Conservation (phyloP, 176 grass and related monocot species). For the Oryza rufipogon region DNA sequence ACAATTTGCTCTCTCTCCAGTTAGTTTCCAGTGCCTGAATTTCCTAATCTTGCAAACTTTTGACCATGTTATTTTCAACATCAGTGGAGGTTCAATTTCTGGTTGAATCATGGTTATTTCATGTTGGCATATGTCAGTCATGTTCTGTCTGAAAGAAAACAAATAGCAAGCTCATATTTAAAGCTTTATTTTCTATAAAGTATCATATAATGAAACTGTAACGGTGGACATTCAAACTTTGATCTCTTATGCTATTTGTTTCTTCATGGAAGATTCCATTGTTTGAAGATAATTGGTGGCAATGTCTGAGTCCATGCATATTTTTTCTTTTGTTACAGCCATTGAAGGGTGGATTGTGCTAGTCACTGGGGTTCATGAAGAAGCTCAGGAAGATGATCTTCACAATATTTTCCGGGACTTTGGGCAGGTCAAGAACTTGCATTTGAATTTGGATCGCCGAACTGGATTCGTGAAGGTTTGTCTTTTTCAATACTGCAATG, state of each 20-base stretch:
- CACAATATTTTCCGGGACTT: constrained; percentile 73
- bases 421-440: constrained; percentile 87
- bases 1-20: background rate
- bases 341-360: constrained; percentile 93
- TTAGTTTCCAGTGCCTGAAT: background rate
- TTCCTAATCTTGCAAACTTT: background rate
- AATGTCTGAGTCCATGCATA: constrained; percentile 19
- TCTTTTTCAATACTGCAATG: background rate
- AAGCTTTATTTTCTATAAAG: background rate
- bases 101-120: constrained; percentile 10
- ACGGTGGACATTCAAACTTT: background rate
- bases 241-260: background rate
- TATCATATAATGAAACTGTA: background rate
- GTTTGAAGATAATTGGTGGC: background rate
- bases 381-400: constrained; percentile 85
- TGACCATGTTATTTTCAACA: background rate
- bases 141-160: background rate
- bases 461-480: constrained; percentile 91
- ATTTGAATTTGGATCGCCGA: constrained; percentile 86
- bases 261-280: background rate
- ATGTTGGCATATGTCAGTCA: background rate
- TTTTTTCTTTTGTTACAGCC: constrained; percentile 47
- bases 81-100: background rate
- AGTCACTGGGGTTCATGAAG: constrained; percentile 84
- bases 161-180: background rate